Evolutionary conservation across 2,329 filamentous ascomycete species (phyloP), one percentile per base, ranked within the genome.

Genomic region (Fusarium sulawesiense): DNA sequence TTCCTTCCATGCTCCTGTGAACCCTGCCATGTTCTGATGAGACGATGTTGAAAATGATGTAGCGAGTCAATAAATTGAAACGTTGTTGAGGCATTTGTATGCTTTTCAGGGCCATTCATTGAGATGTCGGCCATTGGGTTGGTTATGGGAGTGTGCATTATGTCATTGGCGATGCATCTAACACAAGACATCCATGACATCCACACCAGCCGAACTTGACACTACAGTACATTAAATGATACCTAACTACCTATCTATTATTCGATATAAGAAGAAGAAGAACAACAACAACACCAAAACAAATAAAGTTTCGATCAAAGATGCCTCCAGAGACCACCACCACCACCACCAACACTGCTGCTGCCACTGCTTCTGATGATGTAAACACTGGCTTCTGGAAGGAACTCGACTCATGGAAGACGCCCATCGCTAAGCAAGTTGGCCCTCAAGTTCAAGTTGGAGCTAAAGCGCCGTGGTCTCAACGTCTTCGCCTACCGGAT

Each of bases 391-490:
- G 74, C 56, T 73, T 80, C 65, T 76, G 78, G 62, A 76, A 80
- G 58, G 83, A 83, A 70, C 76, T 79, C 63, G 78, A 81, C 40
- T 81, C 83, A 4, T 78, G 80, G 74, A 83, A 81, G 68, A 76
- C 81, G 7, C 82, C 80, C 41, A 76, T 75, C 30, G 65, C 77
- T 62, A 84, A 83, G 65, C 76, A 85, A 5, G 77, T 86, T 42
- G 80, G 82, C 7, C 78, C 84, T 2, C 73, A 81, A 13, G 89
- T 88, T 12, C 77, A 82, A 55, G 80, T 88, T 30, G 89, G 88
- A 65, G 77, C 83, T 34, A 81, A 83, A 65, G 89, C 89, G 2
- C 90, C 90, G 2, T 82, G 81, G 8, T 83, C 86, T 29, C 70
- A 82, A 27, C 82, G 84, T 63, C 80, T 92, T 8, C 75, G 76